Base-by-base conservation (phyloP, 2,329 filamentous ascomycete genomes). In the Exophiala bonariae region DNA sequence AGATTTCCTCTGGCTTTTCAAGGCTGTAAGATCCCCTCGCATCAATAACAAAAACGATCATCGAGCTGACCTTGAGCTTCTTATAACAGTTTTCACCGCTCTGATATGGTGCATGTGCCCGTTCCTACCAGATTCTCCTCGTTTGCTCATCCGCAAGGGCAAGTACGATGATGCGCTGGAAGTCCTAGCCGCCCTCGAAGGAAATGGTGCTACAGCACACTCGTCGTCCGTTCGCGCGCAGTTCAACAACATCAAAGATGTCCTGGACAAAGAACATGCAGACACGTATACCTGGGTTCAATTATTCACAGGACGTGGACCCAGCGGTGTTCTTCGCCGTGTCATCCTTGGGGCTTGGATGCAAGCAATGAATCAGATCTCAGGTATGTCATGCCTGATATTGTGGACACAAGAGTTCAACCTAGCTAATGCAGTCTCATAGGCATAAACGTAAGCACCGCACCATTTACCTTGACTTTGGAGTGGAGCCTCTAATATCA, bases 1-100 rank as follows among this genome's bases (percentile, higher is more conserved):
- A 69, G 78, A 40, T 78, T 80, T 50, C 78, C 79, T 1, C 71
- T 81, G 41, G 76, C 74, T 6, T 78, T 82, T 60, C 79, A 82
- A 61, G 79, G 80, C 53, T 57, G 60, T 54, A 37, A 45, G 51
- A 43, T 22, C 18, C 18, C 14, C 16, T 9, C 16, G 28, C 9
- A 7, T 26, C 18, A 6, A 17, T 19, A n/a, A n/a, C n/a, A n/a
- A n/a, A n/a, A n/a, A n/a, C n/a, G n/a, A n/a, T n/a, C n/a, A n/a
- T 22, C 13, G 20, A 30, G 13, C 34, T 36, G 17, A 26, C 10
- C 11, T 20, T 6, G 23, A 26, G 23, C 23, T 6, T 26, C 23
- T 13, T 38, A 8, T 19, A 26, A 32, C 18, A 50, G 58, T 79
- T 26, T 76, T 82, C 43, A 77, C 78, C 0, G 47, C 76, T 2